Evolutionary conservation across 2,329 filamentous ascomycete species (phyloP), one percentile per base, ranked within the genome.

Genomic region (Phyllosticta citriasiana): DNA sequence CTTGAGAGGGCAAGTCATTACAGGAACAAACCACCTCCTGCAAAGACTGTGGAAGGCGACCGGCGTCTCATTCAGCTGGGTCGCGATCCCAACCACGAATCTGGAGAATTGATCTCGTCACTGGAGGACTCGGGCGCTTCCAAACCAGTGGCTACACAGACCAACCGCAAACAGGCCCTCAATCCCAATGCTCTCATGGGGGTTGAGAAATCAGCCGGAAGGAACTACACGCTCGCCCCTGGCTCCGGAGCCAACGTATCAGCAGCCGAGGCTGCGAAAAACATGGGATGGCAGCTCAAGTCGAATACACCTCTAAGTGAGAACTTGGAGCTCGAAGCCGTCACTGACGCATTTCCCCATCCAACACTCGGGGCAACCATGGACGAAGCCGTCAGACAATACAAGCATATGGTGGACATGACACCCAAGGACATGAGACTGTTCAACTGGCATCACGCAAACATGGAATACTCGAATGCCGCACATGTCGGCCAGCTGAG

Each of bases 391-490:
- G 86, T 99, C 63, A 82, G 82, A 19, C 92, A 97, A 72, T 99
- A 96, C 71, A 87, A 89, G 68, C 80, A 83, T 33, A 82, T 99
- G 56, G 82, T 97, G 27, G 87, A 96, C 62, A 77, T 99, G 58
- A 89, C 86, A 14, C 84, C 92, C 1, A 89, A 91, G 70, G 94
- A 99, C 69, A 87, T 96, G 74, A 85, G 94, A 54, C 79, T 99
- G 16, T 82, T 97, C 69, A 99, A 97, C 70, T 99, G 94, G 94
- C 95, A 99, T 74, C 88, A 97, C 72, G 95, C 95, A 65, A 99
- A 99, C 70, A 81, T 99, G 14, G 94, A 99, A 74, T 99, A 99
- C 71, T 95, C 93, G 64, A 99, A 97, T 72, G 94, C 94, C 1
- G 89, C 87, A 1, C 95, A 91, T 66, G 85, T 96, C 60, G 87